Evolutionary conservation across 805 yeast species (phyloP), one percentile per base, ranked within the genome.

Genomic region (Wickerhamomyces chaumierensis): DNA sequence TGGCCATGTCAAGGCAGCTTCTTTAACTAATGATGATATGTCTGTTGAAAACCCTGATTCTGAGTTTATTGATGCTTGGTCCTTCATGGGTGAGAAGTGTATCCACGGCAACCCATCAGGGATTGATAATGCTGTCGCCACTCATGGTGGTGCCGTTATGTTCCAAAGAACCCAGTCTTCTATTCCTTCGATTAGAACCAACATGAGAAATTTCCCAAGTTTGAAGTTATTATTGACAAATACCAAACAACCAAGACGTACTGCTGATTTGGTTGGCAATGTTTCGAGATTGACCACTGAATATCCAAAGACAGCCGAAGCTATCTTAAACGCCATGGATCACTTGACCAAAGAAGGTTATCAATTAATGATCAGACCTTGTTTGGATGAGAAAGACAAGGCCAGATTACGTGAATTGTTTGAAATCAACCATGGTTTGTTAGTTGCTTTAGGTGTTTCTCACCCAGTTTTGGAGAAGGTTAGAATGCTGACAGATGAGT

Each of bases 91-190:
- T 31, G 98, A 92, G 58, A 81, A 81, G 55, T 86, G 96, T 55
- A 83, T 88, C 48, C 97, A 90, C 55, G 97, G 97, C 2, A 87
- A 83, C 49, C 98, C 98, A 8, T 80, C 94, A 16, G 98, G 98
- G 12, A 86, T 92, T 38, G 98, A 92, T 57, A 92, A 92, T 54
- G 87, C 96, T 0, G 96, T 90, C 36, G 94, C 97, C 2, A 82
- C 96, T 0, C 79, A 78, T 48, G 98, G 98, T 18, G 96, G 96
- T 35, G 97, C 97, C 0, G 95, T 92, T 1, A 67, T 80, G 75
- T 90, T 78, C 61, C 90, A 82, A 60, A 73, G 94, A 42, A 52
- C 49, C 50, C 52, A 61, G 15, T 61, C 64, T 39, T 70, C 81
- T 2, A 49, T 68, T 38, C 82, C 84, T 17, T 71, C 79, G 38